Percentiles rank a stretch among this genome's conserved stretches.
Conservation (phyloP, 352 stramenopile species). For the Thalassiosira hispida region DNA sequence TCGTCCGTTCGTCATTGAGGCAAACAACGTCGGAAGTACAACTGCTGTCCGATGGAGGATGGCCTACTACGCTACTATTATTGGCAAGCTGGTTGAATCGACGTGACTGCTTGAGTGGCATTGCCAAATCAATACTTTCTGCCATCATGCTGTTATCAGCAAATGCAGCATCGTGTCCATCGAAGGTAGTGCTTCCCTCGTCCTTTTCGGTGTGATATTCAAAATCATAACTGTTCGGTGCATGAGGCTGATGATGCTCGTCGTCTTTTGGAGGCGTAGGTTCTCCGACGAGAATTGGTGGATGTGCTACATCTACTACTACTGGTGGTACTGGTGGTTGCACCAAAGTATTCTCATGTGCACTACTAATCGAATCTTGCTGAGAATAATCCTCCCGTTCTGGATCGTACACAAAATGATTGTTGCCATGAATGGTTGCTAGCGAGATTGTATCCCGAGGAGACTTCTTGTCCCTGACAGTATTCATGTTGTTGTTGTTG, state of each 20-base stretch:
- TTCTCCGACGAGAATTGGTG: no score
- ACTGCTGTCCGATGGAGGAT: no score
- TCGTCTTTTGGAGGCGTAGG: not conserved
- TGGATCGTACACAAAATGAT: conserved; percentile 19
- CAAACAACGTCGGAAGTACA: no score
- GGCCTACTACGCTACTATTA: no score
- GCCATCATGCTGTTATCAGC: no score
- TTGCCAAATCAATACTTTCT: no score
- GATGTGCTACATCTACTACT: no score
- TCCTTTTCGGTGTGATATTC: conserved; percentile 47
- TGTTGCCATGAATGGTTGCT: conserved; percentile 3
- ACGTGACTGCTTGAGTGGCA: no score
- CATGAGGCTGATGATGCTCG: not conserved
- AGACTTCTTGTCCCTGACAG: not conserved
- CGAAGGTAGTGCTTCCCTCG: conserved; percentile 17
- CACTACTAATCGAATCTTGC: not conserved
- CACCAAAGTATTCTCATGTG: no score
- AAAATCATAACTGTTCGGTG: conserved; percentile 27
- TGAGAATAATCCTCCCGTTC: not conserved
- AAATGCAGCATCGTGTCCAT: not conserved
- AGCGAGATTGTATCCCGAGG: not conserved
- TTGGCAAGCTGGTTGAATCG: no score
- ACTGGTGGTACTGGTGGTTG: not conserved
- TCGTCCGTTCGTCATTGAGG: conserved; percentile 27
- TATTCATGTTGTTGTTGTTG: conserved; percentile 1